Percentiles rank a stretch among this genome's conserved stretches.
phyloP scores from a whole-genome alignment of 2,329 filamentous ascomycete genomes.

The Colletotrichum zoysiae region DNA sequence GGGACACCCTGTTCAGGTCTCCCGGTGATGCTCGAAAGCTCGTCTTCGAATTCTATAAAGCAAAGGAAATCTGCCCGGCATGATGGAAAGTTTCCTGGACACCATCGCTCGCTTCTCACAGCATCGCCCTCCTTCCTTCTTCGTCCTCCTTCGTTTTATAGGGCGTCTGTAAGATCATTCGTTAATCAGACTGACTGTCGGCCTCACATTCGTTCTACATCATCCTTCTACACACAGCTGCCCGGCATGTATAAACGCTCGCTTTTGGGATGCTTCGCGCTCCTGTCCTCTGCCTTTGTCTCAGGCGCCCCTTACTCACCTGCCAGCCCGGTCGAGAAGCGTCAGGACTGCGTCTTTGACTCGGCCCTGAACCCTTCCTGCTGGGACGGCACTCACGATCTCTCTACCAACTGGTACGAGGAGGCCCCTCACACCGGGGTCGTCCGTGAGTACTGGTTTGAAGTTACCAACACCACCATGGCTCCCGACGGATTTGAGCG shows the following conservation, averaged over 20 bases:
- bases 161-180: constrained; percentile 12
- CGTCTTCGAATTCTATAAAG: constrained; percentile 29
- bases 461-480: constrained; percentile 54
- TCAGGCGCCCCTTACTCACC: constrained; percentile 27
- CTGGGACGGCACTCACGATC: constrained; percentile 39
- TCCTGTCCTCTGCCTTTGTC: constrained; percentile 34
- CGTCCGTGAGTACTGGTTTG: constrained; percentile 62
- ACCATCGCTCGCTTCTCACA: constrained; percentile 35
- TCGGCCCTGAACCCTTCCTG: constrained; percentile 38
- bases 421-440: constrained; percentile 61
- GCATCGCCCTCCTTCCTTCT: constrained; percentile 21
- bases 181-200: constrained; percentile 13
- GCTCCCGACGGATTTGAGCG: constrained; percentile 61
- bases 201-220: constrained; percentile 18
- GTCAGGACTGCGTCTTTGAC: constrained; percentile 39
- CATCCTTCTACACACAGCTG: constrained; percentile 26
- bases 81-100: neutral
- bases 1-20: constrained; percentile 9
- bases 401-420: constrained; percentile 41
- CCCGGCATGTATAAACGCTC: constrained; percentile 38
- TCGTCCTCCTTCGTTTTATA: constrained; percentile 32
- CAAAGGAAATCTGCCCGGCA: constrained; percentile 5
- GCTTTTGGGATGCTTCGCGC: constrained; percentile 34
- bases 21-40: constrained; percentile 13
- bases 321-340: constrained; percentile 25